Conservation (phyloP, 1,284 basidiomycete genomes). For the Ceratobasidium sp. region DNA sequence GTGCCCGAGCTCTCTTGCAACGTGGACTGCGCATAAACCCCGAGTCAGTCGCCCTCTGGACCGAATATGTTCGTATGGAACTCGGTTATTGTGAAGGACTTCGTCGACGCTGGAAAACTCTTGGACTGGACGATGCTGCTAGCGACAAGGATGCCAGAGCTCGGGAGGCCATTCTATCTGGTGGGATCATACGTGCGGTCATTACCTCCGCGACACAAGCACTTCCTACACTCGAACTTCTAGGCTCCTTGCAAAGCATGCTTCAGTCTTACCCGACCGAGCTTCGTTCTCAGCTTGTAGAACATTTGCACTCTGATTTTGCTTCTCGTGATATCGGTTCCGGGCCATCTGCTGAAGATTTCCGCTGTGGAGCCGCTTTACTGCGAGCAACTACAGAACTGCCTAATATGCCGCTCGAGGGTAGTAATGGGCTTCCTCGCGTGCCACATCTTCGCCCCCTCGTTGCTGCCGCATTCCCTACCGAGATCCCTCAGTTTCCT, state of each 20-base stretch:
- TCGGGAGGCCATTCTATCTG: constrained; percentile 73
- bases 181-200: constrained; percentile 78
- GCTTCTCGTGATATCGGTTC: constrained; percentile 63
- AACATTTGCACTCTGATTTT: constrained; percentile 67
- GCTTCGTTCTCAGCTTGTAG: constrained; percentile 67
- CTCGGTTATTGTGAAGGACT: constrained; percentile 89
- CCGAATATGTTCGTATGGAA: constrained; percentile 92
- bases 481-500: constrained; percentile 55
- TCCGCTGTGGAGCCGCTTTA: constrained; percentile 26
- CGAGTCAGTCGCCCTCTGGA: constrained; percentile 82
- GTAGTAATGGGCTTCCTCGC: constrained; percentile 29
- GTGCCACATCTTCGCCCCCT: constrained; percentile 41
- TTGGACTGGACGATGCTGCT: constrained; percentile 66
- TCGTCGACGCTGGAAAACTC: constrained; percentile 82
- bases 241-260: constrained; percentile 68
- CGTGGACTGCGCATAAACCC: constrained; percentile 86
- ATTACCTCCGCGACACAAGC: constrained; percentile 65
- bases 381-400: constrained; percentile 33
- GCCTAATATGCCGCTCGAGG: constrained; percentile 13
- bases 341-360: constrained; percentile 28
- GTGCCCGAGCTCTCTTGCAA: constrained; percentile 87
- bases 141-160: constrained; percentile 64
- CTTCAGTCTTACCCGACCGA: constrained; percentile 71
- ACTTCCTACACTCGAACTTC: constrained; percentile 71
- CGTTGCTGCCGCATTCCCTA: constrained; percentile 53